Evolutionary conservation across 495 filamentous ascomycete species (phyloP).

Genomic region (Podospora anserina): DNA sequence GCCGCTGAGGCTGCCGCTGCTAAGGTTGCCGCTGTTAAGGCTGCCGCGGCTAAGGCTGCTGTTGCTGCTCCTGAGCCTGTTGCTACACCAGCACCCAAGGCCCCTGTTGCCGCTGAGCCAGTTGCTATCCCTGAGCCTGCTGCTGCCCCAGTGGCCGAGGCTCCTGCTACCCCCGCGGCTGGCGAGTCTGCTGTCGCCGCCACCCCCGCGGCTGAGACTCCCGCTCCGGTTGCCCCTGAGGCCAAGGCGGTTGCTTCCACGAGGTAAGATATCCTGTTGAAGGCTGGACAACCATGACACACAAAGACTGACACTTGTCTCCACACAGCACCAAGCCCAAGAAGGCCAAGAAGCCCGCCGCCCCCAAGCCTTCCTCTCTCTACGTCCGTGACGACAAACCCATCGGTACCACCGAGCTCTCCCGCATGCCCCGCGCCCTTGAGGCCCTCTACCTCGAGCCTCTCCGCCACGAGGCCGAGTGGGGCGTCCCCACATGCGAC

Average conservation of each 20-base stretch:
- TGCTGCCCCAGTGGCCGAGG: background rate
- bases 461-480: slow-evolving; percentile 66
- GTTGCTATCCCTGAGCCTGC: background rate
- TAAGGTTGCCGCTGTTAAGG: background rate
- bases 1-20: background rate
- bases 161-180: background rate
- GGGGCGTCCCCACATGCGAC: slow-evolving; percentile 80
- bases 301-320: background rate
- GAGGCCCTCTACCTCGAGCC: slow-evolving; percentile 85
- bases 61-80: background rate
- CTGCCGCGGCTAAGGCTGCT: background rate
- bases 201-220: background rate
- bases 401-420: background rate
- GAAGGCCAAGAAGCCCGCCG: slow-evolving; percentile 8
- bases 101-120: background rate
- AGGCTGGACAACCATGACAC: background rate
- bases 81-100: background rate
- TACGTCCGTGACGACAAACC: background rate
- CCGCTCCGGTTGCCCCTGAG: slow-evolving; percentile 2
- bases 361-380: background rate
- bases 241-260: background rate
- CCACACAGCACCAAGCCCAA: background rate
- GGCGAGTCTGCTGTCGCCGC: background rate
- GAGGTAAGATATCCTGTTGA: background rate
- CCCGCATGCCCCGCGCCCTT: slow-evolving; percentile 34